Percentiles rank a stretch among this genome's conserved stretches.
Conservation (phyloP, 2,329 filamentous ascomycete genomes). For the Fusarium caatingaense region DNA sequence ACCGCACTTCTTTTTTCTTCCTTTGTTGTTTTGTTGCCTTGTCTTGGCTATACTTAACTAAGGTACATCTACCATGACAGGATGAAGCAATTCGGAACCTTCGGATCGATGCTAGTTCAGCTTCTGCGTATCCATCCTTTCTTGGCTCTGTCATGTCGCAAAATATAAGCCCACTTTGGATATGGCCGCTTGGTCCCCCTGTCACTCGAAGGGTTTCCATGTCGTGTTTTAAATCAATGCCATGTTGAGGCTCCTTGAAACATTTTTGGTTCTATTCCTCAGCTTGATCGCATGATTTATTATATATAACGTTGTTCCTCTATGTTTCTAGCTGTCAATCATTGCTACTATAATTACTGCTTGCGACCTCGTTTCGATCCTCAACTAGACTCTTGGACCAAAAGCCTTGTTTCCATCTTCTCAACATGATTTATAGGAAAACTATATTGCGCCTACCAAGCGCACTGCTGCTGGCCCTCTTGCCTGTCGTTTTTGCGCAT, state of each 20-base stretch:
- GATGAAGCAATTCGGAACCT: constrained; percentile 48
- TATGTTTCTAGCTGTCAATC: neutral
- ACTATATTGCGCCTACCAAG: neutral
- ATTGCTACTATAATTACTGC: constrained; percentile 1
- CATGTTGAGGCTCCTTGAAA: constrained; percentile 32
- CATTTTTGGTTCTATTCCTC: constrained; percentile 6
- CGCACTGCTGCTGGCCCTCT: constrained; percentile 20
- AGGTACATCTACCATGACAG: neutral
- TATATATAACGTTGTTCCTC: neutral
- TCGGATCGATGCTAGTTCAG: constrained; percentile 28
- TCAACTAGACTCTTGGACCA: neutral
- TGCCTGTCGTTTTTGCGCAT: constrained; percentile 41
- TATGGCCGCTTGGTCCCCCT: constrained; percentile 3
- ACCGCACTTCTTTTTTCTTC: constrained; percentile 18
- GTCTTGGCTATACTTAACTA: neutral
- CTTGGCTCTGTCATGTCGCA: constrained; percentile 13
- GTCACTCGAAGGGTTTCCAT: constrained; percentile 2
- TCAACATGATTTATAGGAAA: constrained; percentile 9
- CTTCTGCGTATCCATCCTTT: neutral
- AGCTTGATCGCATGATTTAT: constrained; percentile 17
- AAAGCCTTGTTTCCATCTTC: neutral
- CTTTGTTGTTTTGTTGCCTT: neutral
- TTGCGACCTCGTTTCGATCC: neutral
- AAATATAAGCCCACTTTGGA: constrained; percentile 16
- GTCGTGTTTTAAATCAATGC: constrained; percentile 22